Evolutionary conservation across 1,284 basidiomycete genomes (phyloP), one percentile per base, ranked within the genome.

Genomic region (Heterobasidion parviporum): DNA sequence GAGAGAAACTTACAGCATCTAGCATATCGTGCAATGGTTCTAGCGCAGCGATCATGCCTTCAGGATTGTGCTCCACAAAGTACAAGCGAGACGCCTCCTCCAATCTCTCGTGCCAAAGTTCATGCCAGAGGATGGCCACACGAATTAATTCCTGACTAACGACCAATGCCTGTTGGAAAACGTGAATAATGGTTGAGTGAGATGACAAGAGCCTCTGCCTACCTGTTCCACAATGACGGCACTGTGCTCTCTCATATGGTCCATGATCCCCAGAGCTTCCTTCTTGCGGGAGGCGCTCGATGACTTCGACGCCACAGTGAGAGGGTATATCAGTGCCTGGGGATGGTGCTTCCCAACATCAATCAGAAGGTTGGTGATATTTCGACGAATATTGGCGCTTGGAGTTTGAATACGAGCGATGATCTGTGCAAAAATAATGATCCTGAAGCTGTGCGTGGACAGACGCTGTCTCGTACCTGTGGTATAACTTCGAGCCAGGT

Each of bases 401-500:
- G 95, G 95, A 0, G 94, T 97, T 74, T 98, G 95, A 63, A 99
- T 98, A 44, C 97, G 88, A 44, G 97, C 97, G 65, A 99, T 99
- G 64, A 99, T 97, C 89, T 98, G 32, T 34, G 34, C 32, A 51
- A n/a, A 20, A 33, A 34, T 16, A 44, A 18, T 16, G 12, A 35
- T 6, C 18, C 5, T 56, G 20, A 41, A 41, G n/a, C n/a, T 10
- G 38, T 41, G n/a, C 12, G 32, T 35, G 38, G 43, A 5, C 26
- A 6, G 6, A 12, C 34, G n/a, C n/a, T 2, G 18, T 14, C 16
- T 59, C 75, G 59, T 67, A 91, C 92, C 79, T 96, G 95, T 44
- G 97, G 97, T 59, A 99, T 94, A 59, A 99, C 97, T 65, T 98
- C 95, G 41, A 99, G 79, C 97, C 97, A 99, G 0, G 96, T 98